phyloP scores from a whole-genome alignment of 352 stramenopile species.

The Pythium aquatile region DNA sequence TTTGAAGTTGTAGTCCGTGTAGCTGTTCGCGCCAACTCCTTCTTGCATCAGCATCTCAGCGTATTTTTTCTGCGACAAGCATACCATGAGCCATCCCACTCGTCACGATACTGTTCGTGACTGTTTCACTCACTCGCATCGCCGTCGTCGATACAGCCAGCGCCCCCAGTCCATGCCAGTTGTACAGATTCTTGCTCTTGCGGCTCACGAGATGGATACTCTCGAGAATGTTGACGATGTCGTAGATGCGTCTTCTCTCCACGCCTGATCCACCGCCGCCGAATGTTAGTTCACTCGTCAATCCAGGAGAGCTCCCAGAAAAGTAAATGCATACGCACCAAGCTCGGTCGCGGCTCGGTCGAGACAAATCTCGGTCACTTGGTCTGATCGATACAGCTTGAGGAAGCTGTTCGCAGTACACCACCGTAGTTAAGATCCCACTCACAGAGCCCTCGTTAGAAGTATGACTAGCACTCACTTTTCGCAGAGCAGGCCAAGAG shows the following conservation, averaged over 20 bases:
- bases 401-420: slow-evolving; percentile 60
- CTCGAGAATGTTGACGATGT: slow-evolving; percentile 98
- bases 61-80: slow-evolving; percentile 28
- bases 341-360: slow-evolving; percentile 66
- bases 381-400: slow-evolving; percentile 63
- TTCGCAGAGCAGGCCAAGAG: slow-evolving; percentile 78
- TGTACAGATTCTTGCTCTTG: slow-evolving; percentile 97
- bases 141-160: slow-evolving; percentile 62
- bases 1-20: slow-evolving; percentile 60
- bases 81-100: neutral
- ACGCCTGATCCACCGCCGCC: slow-evolving; percentile 52
- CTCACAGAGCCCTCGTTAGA: neutral
- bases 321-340: slow-evolving; percentile 15
- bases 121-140: slow-evolving; percentile 57
- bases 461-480: slow-evolving; percentile 52
- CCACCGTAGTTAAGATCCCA: too few relatives aligned
- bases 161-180: slow-evolving; percentile 77
- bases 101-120: neutral
- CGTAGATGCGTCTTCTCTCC: slow-evolving; percentile 95
- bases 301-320: neutral
- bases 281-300: neutral
- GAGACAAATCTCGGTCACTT: slow-evolving; percentile 75
- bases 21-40: slow-evolving; percentile 24
- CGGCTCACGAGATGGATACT: slow-evolving; percentile 93
- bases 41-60: slow-evolving; percentile 37